Evolutionary conservation across 257 asterid species (phyloP).

Genomic region (Ilex aquifolium): DNA sequence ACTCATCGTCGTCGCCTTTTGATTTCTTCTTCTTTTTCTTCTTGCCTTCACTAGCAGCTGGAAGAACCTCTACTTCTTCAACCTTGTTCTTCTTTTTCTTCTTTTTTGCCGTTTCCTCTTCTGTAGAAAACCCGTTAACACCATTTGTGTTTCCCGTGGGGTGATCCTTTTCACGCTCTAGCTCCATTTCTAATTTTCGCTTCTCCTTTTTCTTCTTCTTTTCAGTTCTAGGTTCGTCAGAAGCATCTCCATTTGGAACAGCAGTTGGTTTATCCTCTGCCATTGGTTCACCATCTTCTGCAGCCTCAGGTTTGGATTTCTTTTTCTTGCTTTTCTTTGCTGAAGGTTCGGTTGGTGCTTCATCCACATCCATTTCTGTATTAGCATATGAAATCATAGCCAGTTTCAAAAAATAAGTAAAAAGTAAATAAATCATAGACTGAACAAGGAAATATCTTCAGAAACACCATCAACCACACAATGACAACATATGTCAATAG

Average conservation of each 20-base stretch:
- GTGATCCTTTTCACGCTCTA: constrained; percentile 23
- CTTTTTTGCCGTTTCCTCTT: constrained; percentile 59
- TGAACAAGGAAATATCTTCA: background rate
- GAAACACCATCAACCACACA: background rate
- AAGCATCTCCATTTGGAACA: constrained; percentile 35
- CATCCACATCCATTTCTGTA: constrained; percentile 33
- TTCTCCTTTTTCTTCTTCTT: constrained; percentile 82
- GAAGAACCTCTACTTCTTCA: constrained; percentile 27
- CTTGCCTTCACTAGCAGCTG: constrained; percentile 36
- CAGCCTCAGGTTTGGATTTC: constrained; percentile 29
- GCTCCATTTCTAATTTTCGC: constrained; percentile 42
- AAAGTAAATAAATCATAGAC: background rate
- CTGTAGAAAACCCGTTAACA: constrained; percentile 27
- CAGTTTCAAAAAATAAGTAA: background rate
- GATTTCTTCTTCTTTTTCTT: constrained; percentile 51
- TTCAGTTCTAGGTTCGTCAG: constrained; percentile 61
- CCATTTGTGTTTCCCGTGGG: constrained; percentile 16
- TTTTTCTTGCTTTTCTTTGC: constrained; percentile 43
- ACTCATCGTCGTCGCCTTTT: constrained; percentile 26
- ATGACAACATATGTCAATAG: background rate
- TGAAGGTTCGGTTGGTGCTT: constrained; percentile 17
- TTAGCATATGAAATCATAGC: constrained; percentile 7
- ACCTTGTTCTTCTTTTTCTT: constrained; percentile 56
- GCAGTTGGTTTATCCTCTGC: constrained; percentile 41
- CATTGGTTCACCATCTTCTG: constrained; percentile 24